Base-by-base conservation (phyloP, 352 stramenopile species). In the Globisporangium cylindrosporum region DNA sequence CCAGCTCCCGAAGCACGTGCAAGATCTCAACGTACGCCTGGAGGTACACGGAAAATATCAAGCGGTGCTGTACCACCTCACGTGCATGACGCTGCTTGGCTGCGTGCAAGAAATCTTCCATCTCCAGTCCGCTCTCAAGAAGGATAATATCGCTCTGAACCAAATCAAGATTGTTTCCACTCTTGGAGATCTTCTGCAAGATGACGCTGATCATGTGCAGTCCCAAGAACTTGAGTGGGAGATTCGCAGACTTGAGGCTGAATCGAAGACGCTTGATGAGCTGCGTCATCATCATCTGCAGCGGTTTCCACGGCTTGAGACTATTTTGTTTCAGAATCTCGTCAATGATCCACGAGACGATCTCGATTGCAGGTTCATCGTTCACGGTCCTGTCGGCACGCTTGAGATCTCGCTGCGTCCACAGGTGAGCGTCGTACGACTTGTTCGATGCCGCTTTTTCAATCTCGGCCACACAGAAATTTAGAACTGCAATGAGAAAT, bases 311-410 rank as follows among this genome's bases (percentile, higher is more conserved):
- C 24, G 55, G 54, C 59, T 53, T 59, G 53, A 20, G 18, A 34
- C 49, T 53, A 2, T 57, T 62, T 24, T 43, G n/a, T 15, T 36
- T 60, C 32, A 88, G 56, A 4, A 95, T 67, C 20, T 68, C 48
- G 24, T 93, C 81, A 18, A 92, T 41, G 14, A 94, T 58, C 85
- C 85, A 97, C 5, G 78, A 60, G 22, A 80, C 79, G 8, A 95
- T 66, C 68, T 97, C 89, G n/a, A 97, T 74, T 18, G 76, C 84
- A 15, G 91, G 86, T 18, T 94, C 85, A n/a, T 73, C 49, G 8
- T 80, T 9, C 15, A 84, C 80, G 2, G 64, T 70, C 7, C 64
- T 65, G 60, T 97, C 90, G 7, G 73, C n/a, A 20, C 77, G 74
- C 54, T 66, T 48, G 4, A 95, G 71, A 2, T 85, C 81, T 18